Evolutionary conservation across 345 rosid genomes (phyloP).

Genomic region (Salix udensis): DNA sequence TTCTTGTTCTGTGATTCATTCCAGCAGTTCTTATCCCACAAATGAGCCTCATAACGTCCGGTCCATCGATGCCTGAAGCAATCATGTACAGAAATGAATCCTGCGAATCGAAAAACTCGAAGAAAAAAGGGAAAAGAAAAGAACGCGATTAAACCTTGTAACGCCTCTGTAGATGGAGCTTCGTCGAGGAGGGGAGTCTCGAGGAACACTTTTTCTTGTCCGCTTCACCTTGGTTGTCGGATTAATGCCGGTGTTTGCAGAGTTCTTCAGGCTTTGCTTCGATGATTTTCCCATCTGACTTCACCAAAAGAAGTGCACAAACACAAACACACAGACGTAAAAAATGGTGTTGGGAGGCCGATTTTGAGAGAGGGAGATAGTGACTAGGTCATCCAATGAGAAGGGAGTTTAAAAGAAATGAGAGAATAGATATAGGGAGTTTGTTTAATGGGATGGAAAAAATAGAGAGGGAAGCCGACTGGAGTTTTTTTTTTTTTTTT

Average conservation of each 20-base stretch:
- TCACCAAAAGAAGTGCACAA: not conserved
- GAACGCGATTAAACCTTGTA: conserved; percentile 37
- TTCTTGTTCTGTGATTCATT: conserved; percentile 58
- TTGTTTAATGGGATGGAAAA: not conserved
- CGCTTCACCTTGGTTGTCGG: conserved; percentile 34
- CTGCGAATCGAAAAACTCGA: not conserved
- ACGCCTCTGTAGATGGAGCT: conserved; percentile 65
- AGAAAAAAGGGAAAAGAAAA: not conserved
- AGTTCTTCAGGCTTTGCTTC: conserved; percentile 7
- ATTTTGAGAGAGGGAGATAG: conserved; percentile 1
- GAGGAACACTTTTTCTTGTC: conserved; percentile 45
- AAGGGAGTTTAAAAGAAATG: not conserved
- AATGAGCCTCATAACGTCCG: conserved; percentile 57
- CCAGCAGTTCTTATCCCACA: conserved; percentile 69
- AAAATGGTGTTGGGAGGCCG: not conserved
- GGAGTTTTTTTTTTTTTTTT: not conserved
- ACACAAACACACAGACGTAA: not conserved
- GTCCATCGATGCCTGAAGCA: conserved; percentile 56
- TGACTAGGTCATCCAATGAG: not conserved
- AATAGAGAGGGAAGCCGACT: conserved; percentile 12
- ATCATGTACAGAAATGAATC: not conserved
- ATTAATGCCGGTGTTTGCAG: not conserved
- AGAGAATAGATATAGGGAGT: not conserved
- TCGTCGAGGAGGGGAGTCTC: conserved; percentile 54
- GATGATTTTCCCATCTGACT: conserved; percentile 45